Conservation (phyloP, 495 filamentous ascomycete species). For the Tuber umbilicatum region DNA sequence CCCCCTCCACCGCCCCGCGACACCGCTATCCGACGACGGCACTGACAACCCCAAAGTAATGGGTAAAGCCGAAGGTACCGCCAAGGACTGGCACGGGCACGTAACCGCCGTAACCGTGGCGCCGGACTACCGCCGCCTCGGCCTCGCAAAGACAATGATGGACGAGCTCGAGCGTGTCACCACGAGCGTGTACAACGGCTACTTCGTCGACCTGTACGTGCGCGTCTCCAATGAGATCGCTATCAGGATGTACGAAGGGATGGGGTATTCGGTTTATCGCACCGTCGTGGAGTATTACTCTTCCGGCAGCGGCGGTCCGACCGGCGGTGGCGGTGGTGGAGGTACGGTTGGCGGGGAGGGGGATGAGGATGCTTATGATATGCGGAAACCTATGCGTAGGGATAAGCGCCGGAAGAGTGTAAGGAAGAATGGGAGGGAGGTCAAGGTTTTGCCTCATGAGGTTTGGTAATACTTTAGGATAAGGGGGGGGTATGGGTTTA, state of each 20-base stretch:
- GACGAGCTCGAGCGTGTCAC: constrained; percentile 70
- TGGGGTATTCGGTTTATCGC: constrained; percentile 84
- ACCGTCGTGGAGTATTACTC: constrained; percentile 87
- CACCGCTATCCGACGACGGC: constrained; percentile 1
- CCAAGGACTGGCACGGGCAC: constrained; percentile 94
- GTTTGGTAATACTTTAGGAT: constrained; percentile 56
- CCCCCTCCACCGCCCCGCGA: constrained; percentile 4
- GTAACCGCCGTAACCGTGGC: constrained; percentile 94
- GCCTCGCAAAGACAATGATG: constrained; percentile 73
- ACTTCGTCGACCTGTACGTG: constrained; percentile 95
- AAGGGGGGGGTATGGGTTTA: background rate
- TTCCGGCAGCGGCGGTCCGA: constrained; percentile 56
- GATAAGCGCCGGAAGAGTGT: constrained; percentile 73
- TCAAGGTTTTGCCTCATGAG: constrained; percentile 72
- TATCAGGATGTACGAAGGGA: constrained; percentile 75
- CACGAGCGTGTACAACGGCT: constrained; percentile 66
- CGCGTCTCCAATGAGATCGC: constrained; percentile 80
- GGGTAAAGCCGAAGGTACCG: constrained; percentile 89
- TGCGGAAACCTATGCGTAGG: constrained; percentile 83
- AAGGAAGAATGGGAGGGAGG: constrained; percentile 72
- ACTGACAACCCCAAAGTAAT: constrained; percentile 61
- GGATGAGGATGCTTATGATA: constrained; percentile 51
- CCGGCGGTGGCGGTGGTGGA: constrained; percentile 47
- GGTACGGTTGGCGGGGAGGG: constrained; percentile 52
- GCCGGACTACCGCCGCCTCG: constrained; percentile 73